phyloP scores from a whole-genome alignment of 148 eudicot genomes.

The Talinum fruticosum region DNA sequence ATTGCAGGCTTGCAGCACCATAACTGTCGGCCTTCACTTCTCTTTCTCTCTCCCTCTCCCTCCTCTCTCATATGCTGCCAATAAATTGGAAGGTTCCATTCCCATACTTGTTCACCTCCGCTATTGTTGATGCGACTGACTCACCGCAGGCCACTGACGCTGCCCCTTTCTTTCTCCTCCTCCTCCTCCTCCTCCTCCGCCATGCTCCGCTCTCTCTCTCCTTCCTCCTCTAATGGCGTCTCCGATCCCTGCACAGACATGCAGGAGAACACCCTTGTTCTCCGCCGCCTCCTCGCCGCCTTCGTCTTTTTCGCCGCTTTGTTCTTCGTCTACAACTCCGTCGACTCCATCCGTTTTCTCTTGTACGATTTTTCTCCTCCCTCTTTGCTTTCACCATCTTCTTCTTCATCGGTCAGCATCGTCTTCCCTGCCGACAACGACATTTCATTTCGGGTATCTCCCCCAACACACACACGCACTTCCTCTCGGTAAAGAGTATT shows the following conservation, averaged over 20 bases:
- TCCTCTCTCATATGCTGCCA: background rate
- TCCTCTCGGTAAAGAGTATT: background rate
- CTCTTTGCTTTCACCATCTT: background rate
- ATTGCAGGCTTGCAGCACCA: too few relatives aligned
- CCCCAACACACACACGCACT: background rate
- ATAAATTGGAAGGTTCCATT: background rate
- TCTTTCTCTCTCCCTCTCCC: background rate
- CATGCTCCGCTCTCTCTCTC: slow-evolving; percentile 25
- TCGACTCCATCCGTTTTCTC: slow-evolving; percentile 21
- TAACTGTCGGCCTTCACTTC: background rate
- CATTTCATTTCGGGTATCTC: slow-evolving; percentile 17
- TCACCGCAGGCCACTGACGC: background rate
- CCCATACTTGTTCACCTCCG: background rate
- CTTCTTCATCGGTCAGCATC: slow-evolving; percentile 8
- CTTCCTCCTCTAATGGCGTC: background rate
- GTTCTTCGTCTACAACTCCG: slow-evolving; percentile 33
- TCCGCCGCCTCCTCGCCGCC: slow-evolving; percentile 28
- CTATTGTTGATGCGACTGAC: slow-evolving; percentile 8
- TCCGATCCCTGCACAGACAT: background rate
- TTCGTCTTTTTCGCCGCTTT: slow-evolving; percentile 22
- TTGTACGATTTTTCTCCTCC: background rate
- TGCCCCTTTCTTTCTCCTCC: background rate
- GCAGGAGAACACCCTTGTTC: slow-evolving; percentile 12
- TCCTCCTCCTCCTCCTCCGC: background rate
- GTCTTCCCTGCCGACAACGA: slow-evolving; percentile 19